These are phyloP conservation scores for Tolypocladium paradoxum DNA, from an alignment of 2,329 filamentous ascomycete genomes.

Conservation along the genomic window DNA sequence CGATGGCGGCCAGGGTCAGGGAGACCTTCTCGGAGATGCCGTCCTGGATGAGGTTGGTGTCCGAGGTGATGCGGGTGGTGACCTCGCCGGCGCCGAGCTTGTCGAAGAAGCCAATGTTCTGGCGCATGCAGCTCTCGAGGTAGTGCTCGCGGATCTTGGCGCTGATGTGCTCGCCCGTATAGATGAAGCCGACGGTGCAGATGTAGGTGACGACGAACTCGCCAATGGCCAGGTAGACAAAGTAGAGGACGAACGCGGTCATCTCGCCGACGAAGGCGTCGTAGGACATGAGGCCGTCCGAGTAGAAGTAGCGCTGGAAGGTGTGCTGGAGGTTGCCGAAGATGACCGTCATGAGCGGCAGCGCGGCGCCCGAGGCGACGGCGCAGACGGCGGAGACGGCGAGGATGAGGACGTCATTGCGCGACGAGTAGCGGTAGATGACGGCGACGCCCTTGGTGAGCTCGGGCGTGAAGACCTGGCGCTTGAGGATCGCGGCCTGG, in stretches of 20 bases:
- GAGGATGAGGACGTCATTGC: constrained; percentile 54
- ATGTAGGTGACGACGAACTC: constrained; percentile 72
- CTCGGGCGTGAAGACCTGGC: constrained; percentile 55
- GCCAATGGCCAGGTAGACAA: constrained; percentile 72
- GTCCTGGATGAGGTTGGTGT: constrained; percentile 88
- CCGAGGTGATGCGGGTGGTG: constrained; percentile 85
- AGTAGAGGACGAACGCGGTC: constrained; percentile 61
- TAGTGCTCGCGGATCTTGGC: constrained; percentile 75
- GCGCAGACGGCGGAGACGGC: constrained; percentile 49
- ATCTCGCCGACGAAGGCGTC: constrained; percentile 50
- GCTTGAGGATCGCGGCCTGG: constrained; percentile 56
- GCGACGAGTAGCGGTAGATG: constrained; percentile 61
- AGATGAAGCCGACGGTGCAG: constrained; percentile 82
- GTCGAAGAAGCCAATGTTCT: constrained; percentile 90
- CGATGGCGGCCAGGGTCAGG: constrained; percentile 62
- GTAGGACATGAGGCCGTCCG: constrained; percentile 30
- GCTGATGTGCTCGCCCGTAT: constrained; percentile 68
- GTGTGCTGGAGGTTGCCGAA: constrained; percentile 66
- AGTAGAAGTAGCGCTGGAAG: constrained; percentile 54
- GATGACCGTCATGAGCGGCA: constrained; percentile 72
- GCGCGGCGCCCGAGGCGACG: constrained; percentile 61
- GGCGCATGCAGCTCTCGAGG: constrained; percentile 69
- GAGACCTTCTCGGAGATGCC: constrained; percentile 86
- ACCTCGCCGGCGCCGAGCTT: constrained; percentile 88
- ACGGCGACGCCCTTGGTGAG: constrained; percentile 53